A percentile compares a stretch with the other conserved stretches of the same genome.
Conservation (phyloP, 441 rosid species). For the Capsella rubella region DNA sequence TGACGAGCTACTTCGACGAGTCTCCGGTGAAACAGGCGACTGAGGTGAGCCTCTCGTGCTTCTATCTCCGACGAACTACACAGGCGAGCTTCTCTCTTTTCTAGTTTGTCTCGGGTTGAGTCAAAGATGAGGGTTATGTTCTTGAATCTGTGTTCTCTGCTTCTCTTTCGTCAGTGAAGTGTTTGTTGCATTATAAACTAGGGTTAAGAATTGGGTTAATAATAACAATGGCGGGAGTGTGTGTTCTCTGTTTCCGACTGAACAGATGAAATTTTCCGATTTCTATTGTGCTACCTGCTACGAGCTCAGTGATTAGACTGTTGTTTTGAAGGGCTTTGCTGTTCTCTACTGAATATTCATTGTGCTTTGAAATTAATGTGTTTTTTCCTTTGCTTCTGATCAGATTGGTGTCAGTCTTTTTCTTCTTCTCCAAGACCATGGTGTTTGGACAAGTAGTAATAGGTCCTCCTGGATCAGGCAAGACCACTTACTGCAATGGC, state of each 20-base stretch:
- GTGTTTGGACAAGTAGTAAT: constrained; percentile 94
- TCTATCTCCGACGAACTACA: not conserved
- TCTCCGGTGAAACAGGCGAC: constrained; percentile 4
- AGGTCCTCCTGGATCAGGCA: constrained; percentile 97
- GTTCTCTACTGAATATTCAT: not conserved
- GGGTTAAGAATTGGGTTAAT: not conserved
- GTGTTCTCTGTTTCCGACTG: not conserved
- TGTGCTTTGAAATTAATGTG: not conserved
- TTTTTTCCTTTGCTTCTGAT: not conserved
- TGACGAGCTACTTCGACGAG: not conserved
- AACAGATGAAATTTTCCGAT: not conserved
- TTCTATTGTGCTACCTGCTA: not conserved
- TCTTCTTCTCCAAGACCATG: constrained; percentile 45
- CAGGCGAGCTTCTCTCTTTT: constrained; percentile 6
- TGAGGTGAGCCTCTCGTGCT: not conserved
- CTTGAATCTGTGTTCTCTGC: not conserved
- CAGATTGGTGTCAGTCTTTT: constrained; percentile 4
- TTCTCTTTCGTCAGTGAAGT: not conserved
- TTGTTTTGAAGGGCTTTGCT: not conserved
- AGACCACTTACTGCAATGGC: constrained; percentile 96
- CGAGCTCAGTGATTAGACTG: constrained; percentile 2
- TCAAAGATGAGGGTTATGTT: not conserved
- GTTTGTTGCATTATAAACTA: not conserved
- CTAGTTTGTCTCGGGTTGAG: not conserved
- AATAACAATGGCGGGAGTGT: not conserved